Percentiles rank a stretch among this genome's conserved stretches.
phyloP scores from a whole-genome alignment of 2,329 filamentous ascomycete species.

The Fusarium hainanense region DNA sequence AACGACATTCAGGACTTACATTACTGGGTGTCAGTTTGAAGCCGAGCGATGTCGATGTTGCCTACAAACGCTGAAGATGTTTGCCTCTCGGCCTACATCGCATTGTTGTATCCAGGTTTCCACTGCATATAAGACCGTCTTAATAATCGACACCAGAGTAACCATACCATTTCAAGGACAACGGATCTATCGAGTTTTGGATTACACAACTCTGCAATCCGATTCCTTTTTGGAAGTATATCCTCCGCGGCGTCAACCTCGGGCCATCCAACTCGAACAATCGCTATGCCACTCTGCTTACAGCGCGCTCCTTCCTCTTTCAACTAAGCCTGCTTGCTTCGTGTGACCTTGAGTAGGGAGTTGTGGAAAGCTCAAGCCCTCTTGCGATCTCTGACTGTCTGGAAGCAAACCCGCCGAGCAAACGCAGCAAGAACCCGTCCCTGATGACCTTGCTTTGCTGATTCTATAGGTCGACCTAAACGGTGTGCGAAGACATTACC shows the following conservation, averaged over 20 bases:
- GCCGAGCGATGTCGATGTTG: background rate
- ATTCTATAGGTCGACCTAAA: background rate
- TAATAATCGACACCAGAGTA: background rate
- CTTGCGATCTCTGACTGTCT: background rate
- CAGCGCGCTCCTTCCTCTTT: conserved; percentile 1
- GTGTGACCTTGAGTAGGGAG: conserved; percentile 9
- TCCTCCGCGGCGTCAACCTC: background rate
- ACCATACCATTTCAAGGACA: background rate
- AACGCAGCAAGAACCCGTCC: conserved; percentile 11
- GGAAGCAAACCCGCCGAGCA: conserved; percentile 3
- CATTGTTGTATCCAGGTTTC: background rate
- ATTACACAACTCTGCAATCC: conserved; percentile 2
- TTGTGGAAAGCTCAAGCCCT: background rate
- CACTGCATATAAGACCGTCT: background rate
- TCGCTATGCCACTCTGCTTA: background rate
- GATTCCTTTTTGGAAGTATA: conserved; percentile 3
- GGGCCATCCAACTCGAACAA: background rate
- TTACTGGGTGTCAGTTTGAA: background rate
- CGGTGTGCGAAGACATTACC: conserved; percentile 4
- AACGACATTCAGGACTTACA: background rate
- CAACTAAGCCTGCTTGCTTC: background rate
- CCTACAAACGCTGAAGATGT: background rate
- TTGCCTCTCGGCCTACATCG: background rate
- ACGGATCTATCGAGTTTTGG: background rate
- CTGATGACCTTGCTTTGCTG: background rate